Conservation (phyloP, 225 moss, liverwort and hornwort genomes). For the Thuidium tamariscinum region DNA sequence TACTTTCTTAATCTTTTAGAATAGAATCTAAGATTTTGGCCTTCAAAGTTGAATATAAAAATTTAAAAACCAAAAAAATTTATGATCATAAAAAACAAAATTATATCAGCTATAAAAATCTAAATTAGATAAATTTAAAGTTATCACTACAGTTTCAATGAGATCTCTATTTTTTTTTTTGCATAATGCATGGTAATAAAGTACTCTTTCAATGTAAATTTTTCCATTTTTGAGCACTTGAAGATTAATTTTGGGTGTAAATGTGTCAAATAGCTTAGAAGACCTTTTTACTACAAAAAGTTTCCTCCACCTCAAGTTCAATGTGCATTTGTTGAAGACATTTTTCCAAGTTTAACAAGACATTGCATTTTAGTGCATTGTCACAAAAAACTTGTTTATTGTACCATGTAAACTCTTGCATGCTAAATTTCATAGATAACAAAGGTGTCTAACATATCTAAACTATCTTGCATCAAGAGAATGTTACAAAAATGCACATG, state of each 20-base stretch:
- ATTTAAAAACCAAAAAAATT: no score
- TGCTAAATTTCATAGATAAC: neutral
- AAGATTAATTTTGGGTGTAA: neutral
- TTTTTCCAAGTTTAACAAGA: neutral
- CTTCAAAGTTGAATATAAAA: neutral
- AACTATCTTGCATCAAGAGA: neutral
- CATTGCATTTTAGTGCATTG: accelerated
- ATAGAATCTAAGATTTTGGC: neutral
- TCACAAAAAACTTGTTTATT: accelerated
- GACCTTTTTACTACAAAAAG: neutral
- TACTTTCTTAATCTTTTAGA: accelerated
- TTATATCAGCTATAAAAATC: neutral
- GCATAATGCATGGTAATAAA: neutral
- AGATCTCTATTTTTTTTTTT: neutral
- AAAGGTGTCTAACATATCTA: accelerated
- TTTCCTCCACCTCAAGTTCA: no score
- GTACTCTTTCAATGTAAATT: neutral
- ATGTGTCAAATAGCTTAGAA: neutral
- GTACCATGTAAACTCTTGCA: accelerated
- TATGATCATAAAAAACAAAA: neutral
- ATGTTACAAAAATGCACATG: neutral
- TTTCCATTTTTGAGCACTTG: neutral
- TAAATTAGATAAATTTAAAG: neutral
- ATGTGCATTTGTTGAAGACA: neutral
- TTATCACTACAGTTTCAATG: neutral